These are phyloP conservation scores for Stachybotrys chlorohalonatus DNA, from an alignment of 2,329 filamentous ascomycete genomes.

Conservation along the genomic window DNA sequence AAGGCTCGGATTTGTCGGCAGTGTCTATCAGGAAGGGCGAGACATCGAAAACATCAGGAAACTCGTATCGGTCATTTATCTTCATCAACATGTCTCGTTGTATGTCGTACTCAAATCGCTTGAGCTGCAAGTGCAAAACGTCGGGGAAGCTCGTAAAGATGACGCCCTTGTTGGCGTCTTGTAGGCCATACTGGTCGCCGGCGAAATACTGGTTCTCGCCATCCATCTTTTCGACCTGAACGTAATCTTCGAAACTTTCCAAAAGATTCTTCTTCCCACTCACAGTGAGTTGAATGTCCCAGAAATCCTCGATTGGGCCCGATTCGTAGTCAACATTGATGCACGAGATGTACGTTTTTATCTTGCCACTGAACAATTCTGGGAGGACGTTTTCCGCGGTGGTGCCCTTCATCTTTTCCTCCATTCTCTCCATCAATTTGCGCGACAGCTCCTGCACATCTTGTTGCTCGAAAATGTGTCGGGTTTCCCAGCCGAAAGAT, in stretches of 20 bases:
- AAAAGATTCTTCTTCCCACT: slow-evolving; percentile 86
- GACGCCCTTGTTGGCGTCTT: slow-evolving; percentile 95
- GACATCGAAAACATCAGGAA: slow-evolving; percentile 76
- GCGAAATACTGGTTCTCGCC: slow-evolving; percentile 98
- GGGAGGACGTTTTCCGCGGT: slow-evolving; percentile 81
- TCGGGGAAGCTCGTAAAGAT: slow-evolving; percentile 95
- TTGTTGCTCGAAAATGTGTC: slow-evolving; percentile 97
- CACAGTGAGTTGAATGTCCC: slow-evolving; percentile 97
- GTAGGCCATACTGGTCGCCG: slow-evolving; percentile 78
- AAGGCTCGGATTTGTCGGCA: slow-evolving; percentile 80
- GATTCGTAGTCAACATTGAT: slow-evolving; percentile 98
- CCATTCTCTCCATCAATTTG: slow-evolving; percentile 94
- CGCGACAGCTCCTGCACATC: slow-evolving; percentile 95
- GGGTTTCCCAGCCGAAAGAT: slow-evolving; percentile 96
- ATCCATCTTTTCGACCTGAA: slow-evolving; percentile 92
- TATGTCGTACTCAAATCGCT: slow-evolving; percentile 97
- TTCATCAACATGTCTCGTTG: slow-evolving; percentile 98
- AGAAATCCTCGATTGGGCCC: slow-evolving; percentile 91
- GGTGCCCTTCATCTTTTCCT: slow-evolving; percentile 97
- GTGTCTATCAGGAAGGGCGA: slow-evolving; percentile 79
- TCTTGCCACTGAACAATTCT: slow-evolving; percentile 91
- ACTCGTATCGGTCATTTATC: slow-evolving; percentile 88
- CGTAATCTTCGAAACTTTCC: slow-evolving; percentile 92
- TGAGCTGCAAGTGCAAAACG: slow-evolving; percentile 88
- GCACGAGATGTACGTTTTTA: slow-evolving; percentile 97